These are phyloP conservation scores for Cerioporus squamosus DNA, from an alignment of 1,284 basidiomycete genomes.

Conservation along the genomic window DNA sequence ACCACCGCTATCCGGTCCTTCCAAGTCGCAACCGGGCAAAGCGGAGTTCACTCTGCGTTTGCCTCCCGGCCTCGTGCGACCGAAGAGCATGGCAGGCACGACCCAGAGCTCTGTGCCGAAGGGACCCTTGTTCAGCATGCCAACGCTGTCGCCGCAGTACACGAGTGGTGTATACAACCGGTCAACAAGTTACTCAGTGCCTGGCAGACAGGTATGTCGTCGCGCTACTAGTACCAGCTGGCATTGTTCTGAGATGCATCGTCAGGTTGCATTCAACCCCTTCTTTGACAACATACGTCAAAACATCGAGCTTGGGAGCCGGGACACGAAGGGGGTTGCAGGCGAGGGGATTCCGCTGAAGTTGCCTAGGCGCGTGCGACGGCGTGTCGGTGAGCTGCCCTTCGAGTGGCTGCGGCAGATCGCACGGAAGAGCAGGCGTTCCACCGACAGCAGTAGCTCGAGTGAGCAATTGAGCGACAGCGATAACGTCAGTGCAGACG, in stretches of 20 bases:
- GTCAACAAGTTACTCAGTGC: conserved; percentile 19
- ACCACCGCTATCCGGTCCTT: not conserved
- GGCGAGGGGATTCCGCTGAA: conserved; percentile 82
- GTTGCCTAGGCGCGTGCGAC: conserved; percentile 64
- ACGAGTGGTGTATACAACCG: conserved; percentile 9
- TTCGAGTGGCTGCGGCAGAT: conserved; percentile 83
- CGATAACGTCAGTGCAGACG: conserved; percentile 4
- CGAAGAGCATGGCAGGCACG: conserved; percentile 5
- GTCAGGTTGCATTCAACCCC: conserved; percentile 67
- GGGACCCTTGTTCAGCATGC: conserved; percentile 24
- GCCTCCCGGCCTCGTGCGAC: conserved; percentile 10
- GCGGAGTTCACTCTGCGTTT: conserved; percentile 14
- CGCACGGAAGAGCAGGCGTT: conserved; percentile 49
- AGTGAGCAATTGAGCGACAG: conserved; percentile 21
- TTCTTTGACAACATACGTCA: conserved; percentile 97
- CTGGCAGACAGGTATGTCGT: conserved; percentile 20
- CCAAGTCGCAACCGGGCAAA: not conserved
- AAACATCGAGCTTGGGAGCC: conserved; percentile 89
- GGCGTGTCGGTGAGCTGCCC: conserved; percentile 77
- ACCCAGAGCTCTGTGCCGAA: conserved; percentile 3
- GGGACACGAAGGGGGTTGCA: conserved; percentile 39
- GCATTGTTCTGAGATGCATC: not conserved
- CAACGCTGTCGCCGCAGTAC: conserved; percentile 20
- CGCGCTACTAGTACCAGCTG: no score
- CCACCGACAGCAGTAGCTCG: conserved; percentile 28